phyloP scores from a whole-genome alignment of 768 basidiomycete species.

The Pulveroboletus sp. region DNA sequence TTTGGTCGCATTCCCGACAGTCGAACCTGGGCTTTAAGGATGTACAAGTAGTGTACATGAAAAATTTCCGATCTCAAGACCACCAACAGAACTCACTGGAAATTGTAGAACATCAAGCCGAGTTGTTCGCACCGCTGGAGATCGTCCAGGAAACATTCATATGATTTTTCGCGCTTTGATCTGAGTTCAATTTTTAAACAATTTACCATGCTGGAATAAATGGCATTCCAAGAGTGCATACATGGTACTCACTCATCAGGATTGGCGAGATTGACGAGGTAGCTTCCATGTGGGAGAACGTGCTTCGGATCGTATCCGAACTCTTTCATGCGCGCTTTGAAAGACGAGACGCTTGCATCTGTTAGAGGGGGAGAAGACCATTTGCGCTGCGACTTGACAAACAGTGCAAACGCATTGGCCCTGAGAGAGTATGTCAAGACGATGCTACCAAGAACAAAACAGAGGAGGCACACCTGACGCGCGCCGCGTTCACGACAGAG shows the following conservation, averaged over 20 bases:
- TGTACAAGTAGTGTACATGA: not conserved
- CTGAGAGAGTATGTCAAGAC: slow-evolving; percentile 32
- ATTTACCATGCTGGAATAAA: not conserved
- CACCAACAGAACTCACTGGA: slow-evolving; percentile 57
- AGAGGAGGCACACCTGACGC: slow-evolving; percentile 50
- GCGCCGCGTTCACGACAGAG: slow-evolving; percentile 62
- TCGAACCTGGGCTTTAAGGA: slow-evolving; percentile 68
- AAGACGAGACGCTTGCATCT: slow-evolving; percentile 47
- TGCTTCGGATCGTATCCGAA: slow-evolving; percentile 59
- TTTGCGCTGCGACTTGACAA: slow-evolving; percentile 79
- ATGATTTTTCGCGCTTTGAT: slow-evolving; percentile 65
- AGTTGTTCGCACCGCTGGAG: slow-evolving; percentile 72
- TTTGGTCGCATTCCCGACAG: slow-evolving; percentile 62
- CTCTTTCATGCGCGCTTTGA: slow-evolving; percentile 57
- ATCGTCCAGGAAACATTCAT: slow-evolving; percentile 80
- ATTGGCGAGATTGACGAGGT: slow-evolving; percentile 82
- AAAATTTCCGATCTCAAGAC: not conserved
- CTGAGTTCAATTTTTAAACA: no score
- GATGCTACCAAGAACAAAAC: not conserved
- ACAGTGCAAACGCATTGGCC: slow-evolving; percentile 81
- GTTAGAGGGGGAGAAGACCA: slow-evolving; percentile 67
- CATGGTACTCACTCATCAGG: slow-evolving; percentile 56
- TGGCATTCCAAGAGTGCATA: not conserved
- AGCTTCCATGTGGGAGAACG: slow-evolving; percentile 80
- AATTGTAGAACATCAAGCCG: slow-evolving; percentile 73